Evolutionary conservation across 2,329 filamentous ascomycete species (phyloP).

Genomic region (Fusarium falciforme): DNA sequence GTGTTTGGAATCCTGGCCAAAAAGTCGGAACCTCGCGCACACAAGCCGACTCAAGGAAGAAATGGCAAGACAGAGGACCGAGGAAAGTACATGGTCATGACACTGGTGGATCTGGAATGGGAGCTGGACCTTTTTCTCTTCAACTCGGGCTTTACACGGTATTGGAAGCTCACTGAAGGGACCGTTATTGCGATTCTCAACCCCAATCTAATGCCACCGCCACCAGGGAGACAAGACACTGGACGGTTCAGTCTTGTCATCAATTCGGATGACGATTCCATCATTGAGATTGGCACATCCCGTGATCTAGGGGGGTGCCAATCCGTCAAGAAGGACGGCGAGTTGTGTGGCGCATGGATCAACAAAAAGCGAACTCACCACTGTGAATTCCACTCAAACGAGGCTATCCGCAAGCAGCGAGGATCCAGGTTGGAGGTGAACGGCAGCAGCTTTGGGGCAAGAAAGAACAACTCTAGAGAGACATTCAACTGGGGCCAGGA

Average conservation of each 20-base stretch:
- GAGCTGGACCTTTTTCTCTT: conserved; percentile 94
- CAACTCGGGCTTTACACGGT: conserved; percentile 87
- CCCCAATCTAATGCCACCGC: conserved; percentile 89
- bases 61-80: conserved; percentile 65
- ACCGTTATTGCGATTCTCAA: conserved; percentile 94
- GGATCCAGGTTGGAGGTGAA: conserved; percentile 83
- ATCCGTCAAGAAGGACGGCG: conserved; percentile 84
- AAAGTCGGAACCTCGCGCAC: conserved; percentile 82
- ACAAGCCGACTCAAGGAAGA: conserved; percentile 59
- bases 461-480: conserved; percentile 47
- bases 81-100: conserved; percentile 93
- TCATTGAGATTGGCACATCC: conserved; percentile 88
- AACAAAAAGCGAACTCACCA: conserved; percentile 89
- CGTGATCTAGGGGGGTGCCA: conserved; percentile 92
- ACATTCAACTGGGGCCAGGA: conserved; percentile 16
- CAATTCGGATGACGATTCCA: conserved; percentile 85
- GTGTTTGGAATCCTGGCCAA: conserved; percentile 88
- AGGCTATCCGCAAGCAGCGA: conserved; percentile 76
- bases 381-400: conserved; percentile 92
- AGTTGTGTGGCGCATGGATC: conserved; percentile 84
- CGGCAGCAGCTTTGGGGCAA: conserved; percentile 64
- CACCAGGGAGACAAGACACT: conserved; percentile 77
- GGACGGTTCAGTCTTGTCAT: conserved; percentile 89
- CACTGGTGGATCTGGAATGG: conserved; percentile 87
- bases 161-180: conserved; percentile 94